These are phyloP conservation scores for Solanum ossicruentum DNA, from an alignment of 257 asterid species.

Conservation along the genomic window DNA sequence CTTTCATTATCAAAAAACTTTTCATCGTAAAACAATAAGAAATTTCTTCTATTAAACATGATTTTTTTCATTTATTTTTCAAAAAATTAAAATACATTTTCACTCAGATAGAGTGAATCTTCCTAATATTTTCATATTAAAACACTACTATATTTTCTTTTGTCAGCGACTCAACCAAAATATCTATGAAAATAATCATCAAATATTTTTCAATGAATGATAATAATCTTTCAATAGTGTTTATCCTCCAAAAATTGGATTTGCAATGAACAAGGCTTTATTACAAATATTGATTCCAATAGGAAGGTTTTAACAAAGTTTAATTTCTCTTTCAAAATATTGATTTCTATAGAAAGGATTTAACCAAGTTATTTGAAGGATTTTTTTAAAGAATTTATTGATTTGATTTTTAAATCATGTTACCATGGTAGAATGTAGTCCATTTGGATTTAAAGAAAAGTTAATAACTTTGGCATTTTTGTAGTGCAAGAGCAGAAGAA, in stretches of 20 bases:
- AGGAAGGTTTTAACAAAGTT: neutral
- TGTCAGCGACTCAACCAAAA: too few species aligned
- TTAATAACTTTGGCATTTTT: too few species aligned
- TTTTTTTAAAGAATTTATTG: neutral
- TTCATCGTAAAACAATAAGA: too few species aligned
- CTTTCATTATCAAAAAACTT: too few species aligned
- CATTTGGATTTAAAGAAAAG: too few species aligned
- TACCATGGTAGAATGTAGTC: neutral
- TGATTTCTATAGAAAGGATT: neutral
- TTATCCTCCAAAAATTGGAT: neutral
- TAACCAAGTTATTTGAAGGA: neutral
- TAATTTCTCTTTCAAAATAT: too few species aligned
- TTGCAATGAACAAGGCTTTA: neutral
- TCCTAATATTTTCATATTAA: neutral
- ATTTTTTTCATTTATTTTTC: too few species aligned
- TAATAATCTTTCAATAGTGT: neutral
- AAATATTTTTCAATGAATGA: too few species aligned
- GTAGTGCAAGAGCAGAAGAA: too few species aligned
- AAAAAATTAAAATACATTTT: too few species aligned
- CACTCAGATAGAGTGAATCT: neutral
- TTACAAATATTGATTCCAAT: neutral
- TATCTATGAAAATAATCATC: neutral
- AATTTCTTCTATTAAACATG: too few species aligned
- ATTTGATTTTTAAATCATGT: neutral
- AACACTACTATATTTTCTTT: too few species aligned